These are phyloP conservation scores for Catharanthus roseus DNA, from an alignment of 257 asterid genomes.

Conservation along the genomic window DNA sequence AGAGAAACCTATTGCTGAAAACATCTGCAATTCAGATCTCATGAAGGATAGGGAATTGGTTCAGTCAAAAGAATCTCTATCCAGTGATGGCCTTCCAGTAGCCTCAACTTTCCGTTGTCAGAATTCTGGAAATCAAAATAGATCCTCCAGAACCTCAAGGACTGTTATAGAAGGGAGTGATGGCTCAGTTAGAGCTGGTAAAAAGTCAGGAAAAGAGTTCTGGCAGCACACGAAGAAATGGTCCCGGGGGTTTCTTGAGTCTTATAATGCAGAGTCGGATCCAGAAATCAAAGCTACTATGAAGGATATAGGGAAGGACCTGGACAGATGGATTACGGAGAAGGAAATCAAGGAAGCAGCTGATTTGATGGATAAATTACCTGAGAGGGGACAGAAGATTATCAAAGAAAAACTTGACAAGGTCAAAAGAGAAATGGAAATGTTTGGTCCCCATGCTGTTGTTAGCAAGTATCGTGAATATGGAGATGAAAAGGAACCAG, in stretches of 20 bases:
- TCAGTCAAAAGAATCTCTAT: constrained; percentile 39
- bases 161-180: constrained; percentile 84
- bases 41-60: constrained; percentile 23
- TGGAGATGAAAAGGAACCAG: constrained; percentile 77
- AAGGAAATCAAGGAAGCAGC: constrained; percentile 88
- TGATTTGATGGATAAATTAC: constrained; percentile 63
- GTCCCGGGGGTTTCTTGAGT: constrained; percentile 79
- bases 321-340: constrained; percentile 95
- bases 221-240: constrained; percentile 98
- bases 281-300: constrained; percentile 74
- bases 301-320: constrained; percentile 84
- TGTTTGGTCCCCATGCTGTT: constrained; percentile 91
- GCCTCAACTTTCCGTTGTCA: constrained; percentile 22
- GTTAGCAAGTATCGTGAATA: constrained; percentile 92
- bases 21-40: constrained; percentile 31
- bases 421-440: constrained; percentile 88
- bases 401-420: constrained; percentile 63
- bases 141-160: constrained; percentile 43
- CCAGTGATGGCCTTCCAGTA: constrained; percentile 23
- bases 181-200: constrained; percentile 74
- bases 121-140: constrained; percentile 19
- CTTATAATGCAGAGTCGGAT: constrained; percentile 74
- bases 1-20: constrained; percentile 38
- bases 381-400: constrained; percentile 56
- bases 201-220: constrained; percentile 70